Evolutionary conservation across 495 filamentous ascomycete species (phyloP), one percentile per base, ranked within the genome.

Genomic region (Xylaria sp.): DNA sequence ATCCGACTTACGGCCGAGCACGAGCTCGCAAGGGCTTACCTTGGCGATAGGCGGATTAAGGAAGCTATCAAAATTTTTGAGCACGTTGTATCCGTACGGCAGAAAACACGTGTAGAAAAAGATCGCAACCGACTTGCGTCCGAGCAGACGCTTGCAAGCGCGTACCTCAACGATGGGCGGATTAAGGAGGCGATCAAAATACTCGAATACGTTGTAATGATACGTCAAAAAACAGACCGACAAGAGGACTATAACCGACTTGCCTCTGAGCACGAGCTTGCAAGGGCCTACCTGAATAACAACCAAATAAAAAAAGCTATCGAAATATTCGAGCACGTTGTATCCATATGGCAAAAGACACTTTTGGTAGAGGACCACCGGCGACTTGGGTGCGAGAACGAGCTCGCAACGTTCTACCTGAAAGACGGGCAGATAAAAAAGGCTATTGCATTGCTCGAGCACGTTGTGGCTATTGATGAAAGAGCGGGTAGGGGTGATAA

Each of bases 81-180:
- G 67, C 72, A 81, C n/a, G 70, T 82, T n/a, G 73, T 83, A 19
- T 58, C 65, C n/a, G n/a, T n/a, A n/a, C n/a, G n/a, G n/a, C n/a
- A n/a, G n/a, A n/a, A n/a, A n/a, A n/a, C n/a, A n/a, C n/a, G n/a
- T n/a, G n/a, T n/a, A n/a, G 71, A 82, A 75, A 73, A 80, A 68
- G 61, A 82, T 71, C 71, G 57, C 12, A 43, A 50, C 44, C 73
- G 74, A 74, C 70, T 81, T 24, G 52, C 24, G 19, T 77, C 75
- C 76, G 75, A 76, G 78, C 41, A 58, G 55, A 46, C n/a, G 76
- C 81, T 65, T 58, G 80, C 77, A 50, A 55, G 50, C 24, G 76
- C 79, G 72, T 83, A 82, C 72, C 26, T 70, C 4, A 31, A 62
- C 9, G 58, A 70, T 37, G 40, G 74, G 62, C 79, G 74, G 48